Evolutionary conservation across 768 basidiomycete species (phyloP).

Genomic region (Chalciporus pseudorubinellus): DNA sequence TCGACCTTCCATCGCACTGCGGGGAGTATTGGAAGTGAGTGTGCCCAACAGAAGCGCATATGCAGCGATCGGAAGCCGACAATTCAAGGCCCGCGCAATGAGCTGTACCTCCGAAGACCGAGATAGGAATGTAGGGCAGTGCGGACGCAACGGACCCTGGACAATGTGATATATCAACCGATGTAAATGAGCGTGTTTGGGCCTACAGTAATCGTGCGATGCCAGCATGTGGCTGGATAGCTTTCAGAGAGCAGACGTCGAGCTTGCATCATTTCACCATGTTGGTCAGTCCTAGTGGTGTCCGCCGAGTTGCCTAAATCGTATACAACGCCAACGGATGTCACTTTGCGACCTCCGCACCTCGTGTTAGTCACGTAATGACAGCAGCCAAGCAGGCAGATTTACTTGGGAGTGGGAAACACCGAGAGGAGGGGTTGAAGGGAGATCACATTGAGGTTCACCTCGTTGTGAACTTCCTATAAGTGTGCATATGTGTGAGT

Average conservation of each 20-base stretch:
- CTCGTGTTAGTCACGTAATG: slow-evolving; percentile 3
- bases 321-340: slow-evolving; percentile 72
- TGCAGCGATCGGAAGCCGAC: neutral
- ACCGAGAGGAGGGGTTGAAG: no score
- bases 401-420: no score
- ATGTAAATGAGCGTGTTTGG: neutral
- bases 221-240: slow-evolving; percentile 77
- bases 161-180: slow-evolving; percentile 13
- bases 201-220: slow-evolving; percentile 59
- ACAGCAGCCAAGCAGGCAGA: no score
- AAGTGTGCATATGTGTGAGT: slow-evolving; percentile 35
- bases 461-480: slow-evolving; percentile 67
- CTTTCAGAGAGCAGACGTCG: slow-evolving; percentile 66
- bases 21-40: slow-evolving; percentile 78
- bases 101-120: slow-evolving; percentile 70
- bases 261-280: slow-evolving; percentile 80
- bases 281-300: slow-evolving; percentile 60
- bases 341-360: slow-evolving; percentile 40
- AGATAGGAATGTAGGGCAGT: slow-evolving; percentile 72
- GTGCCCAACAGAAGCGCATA: slow-evolving; percentile 53
- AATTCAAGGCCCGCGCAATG: neutral
- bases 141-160: slow-evolving; percentile 67
- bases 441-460: neutral
- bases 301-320: slow-evolving; percentile 72
- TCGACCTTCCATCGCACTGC: slow-evolving; percentile 72